phyloP scores from a whole-genome alignment of 148 eudicot genomes.

The Mesembryanthemum crystallinum region DNA sequence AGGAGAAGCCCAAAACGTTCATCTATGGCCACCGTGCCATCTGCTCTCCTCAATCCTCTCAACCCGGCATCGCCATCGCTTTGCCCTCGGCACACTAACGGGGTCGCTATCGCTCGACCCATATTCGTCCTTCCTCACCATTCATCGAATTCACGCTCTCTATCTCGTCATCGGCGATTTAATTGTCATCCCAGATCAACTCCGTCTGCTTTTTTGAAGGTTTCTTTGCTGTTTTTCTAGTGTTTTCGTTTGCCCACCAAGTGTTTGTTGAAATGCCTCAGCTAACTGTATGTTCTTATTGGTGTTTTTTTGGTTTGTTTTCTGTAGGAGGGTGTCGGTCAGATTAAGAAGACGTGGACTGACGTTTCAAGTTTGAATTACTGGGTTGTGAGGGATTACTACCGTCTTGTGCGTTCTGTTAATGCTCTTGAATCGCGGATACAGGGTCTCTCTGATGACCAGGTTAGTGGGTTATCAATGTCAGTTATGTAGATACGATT shows the following conservation, averaged over 20 bases:
- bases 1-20: neutral
- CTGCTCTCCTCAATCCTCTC: conserved; percentile 18
- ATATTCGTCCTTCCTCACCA: conserved; percentile 9
- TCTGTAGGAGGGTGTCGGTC: conserved; percentile 59
- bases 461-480: conserved; percentile 47
- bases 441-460: conserved; percentile 71
- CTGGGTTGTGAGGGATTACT: conserved; percentile 90
- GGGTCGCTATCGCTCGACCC: conserved; percentile 22
- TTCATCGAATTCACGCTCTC: conserved; percentile 20
- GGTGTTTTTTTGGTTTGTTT: conserved; percentile 15
- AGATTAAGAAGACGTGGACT: conserved; percentile 51
- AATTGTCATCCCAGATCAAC: neutral
- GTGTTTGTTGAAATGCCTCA: conserved; percentile 41
- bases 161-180: conserved; percentile 2
- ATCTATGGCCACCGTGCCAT: conserved; percentile 26
- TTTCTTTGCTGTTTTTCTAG: neutral
- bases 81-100: conserved; percentile 2
- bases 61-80: conserved; percentile 16
- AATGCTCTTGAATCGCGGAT: conserved; percentile 59
- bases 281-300: conserved; percentile 14
- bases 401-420: conserved; percentile 81
- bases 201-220: conserved; percentile 33
- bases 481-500: neutral
- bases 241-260: conserved; percentile 27
- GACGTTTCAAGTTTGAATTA: conserved; percentile 70